Evolutionary conservation across 2,329 filamentous ascomycete species (phyloP), one percentile per base, ranked within the genome.

Genomic region (Exophiala calicioides): DNA sequence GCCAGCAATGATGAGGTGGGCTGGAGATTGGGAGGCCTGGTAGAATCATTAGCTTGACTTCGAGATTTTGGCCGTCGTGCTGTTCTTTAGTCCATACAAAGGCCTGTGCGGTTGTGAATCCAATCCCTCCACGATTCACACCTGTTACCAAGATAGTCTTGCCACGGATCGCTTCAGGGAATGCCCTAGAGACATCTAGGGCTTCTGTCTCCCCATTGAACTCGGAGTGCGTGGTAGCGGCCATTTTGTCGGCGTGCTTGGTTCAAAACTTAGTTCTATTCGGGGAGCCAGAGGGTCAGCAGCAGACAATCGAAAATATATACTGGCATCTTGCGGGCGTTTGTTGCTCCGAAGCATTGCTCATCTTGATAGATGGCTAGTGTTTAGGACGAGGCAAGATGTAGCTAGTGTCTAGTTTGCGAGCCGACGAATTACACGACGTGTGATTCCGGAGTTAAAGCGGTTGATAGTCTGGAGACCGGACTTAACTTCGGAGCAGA

Each of bases 101-200:
- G 8, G 60, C 58, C 15, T 60, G 50, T 7, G 63, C 63, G 19
- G 66, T 67, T 20, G 57, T 52, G 18, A 61, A 62, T 13, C 69
- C 71, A 32, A 74, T 61, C 1, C 61, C 63, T 24, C 62, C 61
- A 5, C 61, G 63, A 19, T 64, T 66, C 10, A 65, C 62, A 9
- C 70, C 69, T 8, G 68, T 73, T 24, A 71, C 65, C 13, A 75
- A 61, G 18, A 75, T 56, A 7, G 48, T 44, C 36, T 65, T 67
- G 26, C 50, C 51, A 12, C 36, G 41, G 9, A 62, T 60, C 20
- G 45, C 32, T n/a, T 43, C 42, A 5, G 54, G 38, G 47, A 62
- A 62, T 2, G 44, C 52, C 5, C 49, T 51, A 3, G 58, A 57
- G 32, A 48, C 45, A n/a, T 43, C 39, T 24, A 37, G 12, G 29